Evolutionary conservation across 2,329 filamentous ascomycete species (phyloP).

Genomic region (Clonostachys byssicola): DNA sequence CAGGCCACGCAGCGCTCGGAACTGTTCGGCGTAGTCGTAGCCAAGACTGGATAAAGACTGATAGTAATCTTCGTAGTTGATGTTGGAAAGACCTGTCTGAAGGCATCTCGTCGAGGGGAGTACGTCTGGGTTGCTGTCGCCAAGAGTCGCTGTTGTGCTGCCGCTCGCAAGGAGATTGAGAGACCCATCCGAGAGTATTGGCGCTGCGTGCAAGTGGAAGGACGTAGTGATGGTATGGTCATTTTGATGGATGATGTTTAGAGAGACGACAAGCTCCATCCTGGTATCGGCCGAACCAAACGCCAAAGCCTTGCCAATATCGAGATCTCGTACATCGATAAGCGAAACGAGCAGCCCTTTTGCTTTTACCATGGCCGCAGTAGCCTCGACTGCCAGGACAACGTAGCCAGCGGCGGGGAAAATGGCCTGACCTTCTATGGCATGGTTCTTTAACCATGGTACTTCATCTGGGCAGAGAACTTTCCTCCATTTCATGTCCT

Average conservation of each 20-base stretch:
- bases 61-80: conserved; percentile 12
- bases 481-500: conserved; percentile 32
- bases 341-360: background rate
- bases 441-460: conserved; percentile 48
- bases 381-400: conserved; percentile 17
- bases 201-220: conserved; percentile 7
- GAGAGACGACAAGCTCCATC: conserved; percentile 12
- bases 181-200: conserved; percentile 6
- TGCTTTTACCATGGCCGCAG: conserved; percentile 12
- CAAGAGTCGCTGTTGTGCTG: conserved; percentile 10
- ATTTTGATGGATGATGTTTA: conserved; percentile 5
- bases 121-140: conserved; percentile 7
- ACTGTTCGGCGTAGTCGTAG: conserved; percentile 10
- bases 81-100: conserved; percentile 6
- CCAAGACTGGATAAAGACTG: conserved; percentile 8
- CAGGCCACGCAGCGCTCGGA: conserved; percentile 7
- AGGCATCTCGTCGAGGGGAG: conserved; percentile 3
- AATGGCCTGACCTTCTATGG: conserved; percentile 30
- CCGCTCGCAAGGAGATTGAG: conserved; percentile 10
- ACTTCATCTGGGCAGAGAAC: conserved; percentile 43
- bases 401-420: conserved; percentile 28
- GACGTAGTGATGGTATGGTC: conserved; percentile 8
- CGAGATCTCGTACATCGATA: conserved; percentile 2
- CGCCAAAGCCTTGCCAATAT: conserved; percentile 2
- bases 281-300: conserved; percentile 7